phyloP scores from a whole-genome alignment of 2,329 filamentous ascomycete genomes.

The Biscogniauxia marginata region DNA sequence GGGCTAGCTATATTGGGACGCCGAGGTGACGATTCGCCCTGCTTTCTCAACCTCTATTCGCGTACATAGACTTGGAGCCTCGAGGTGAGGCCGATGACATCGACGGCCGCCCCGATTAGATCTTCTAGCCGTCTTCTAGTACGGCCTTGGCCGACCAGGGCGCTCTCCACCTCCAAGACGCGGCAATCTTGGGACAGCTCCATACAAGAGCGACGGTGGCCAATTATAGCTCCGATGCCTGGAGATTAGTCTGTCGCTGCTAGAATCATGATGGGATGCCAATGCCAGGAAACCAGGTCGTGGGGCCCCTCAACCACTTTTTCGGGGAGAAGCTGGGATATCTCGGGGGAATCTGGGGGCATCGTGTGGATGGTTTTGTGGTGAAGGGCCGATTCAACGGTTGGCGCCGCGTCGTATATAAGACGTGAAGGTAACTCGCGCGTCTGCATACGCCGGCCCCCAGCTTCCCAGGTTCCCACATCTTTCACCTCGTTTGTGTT shows the following conservation, averaged over 20 bases:
- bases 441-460: not conserved
- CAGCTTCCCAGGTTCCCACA: not conserved
- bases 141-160: not conserved
- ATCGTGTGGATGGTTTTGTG: not conserved
- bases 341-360: not conserved
- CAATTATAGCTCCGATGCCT: not conserved
- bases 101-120: not conserved
- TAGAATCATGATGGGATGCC: not conserved
- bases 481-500: not conserved
- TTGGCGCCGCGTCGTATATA: not conserved
- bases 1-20: not conserved
- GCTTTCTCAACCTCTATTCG: not conserved
- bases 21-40: not conserved
- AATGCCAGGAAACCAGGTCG: not conserved
- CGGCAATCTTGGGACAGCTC: too few species aligned
- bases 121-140: not conserved
- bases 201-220: not conserved
- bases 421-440: not conserved
- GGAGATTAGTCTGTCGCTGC: not conserved
- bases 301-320: not conserved
- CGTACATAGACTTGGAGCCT: not conserved
- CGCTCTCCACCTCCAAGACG: not conserved
- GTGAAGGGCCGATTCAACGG: not conserved
- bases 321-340: not conserved
- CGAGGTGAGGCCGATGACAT: not conserved